Evolutionary conservation across 73 alveolate genomes (phyloP), one percentile per base, ranked within the genome.

Genomic region (Blepharisma japonicum): DNA sequence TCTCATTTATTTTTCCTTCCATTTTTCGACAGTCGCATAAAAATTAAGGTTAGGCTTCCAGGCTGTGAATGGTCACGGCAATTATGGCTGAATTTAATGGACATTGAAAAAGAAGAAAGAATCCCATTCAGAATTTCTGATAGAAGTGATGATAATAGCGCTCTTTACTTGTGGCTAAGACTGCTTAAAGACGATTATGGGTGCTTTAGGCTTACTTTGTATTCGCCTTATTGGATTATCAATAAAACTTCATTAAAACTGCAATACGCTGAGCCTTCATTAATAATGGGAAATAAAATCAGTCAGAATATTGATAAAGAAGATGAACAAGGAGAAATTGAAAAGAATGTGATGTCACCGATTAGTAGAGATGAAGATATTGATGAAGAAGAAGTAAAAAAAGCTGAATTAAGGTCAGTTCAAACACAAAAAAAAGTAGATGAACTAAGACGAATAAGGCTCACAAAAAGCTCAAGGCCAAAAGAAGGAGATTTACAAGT

Each of bases 201-300:
- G n/a, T 70, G 80, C 80, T 70, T 11, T 11, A 70, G 66, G 39
- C 39, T 45, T 45, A n/a, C 66, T 38, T 14, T 70, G 71, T 45
- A 70, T 25, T 39, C 66, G 4, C 80, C 80, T 2, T 70, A 70
- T 45, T 70, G 80, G 80, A 70, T 70, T 38, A 70, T 70, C 25
- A 70, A 70, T 45, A 45, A 70, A 45, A 45, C 80, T 4, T 18
- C 11, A 9, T 25, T 38, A n/a, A 23, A 38, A 45, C 56, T 70
- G 14, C 21, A 45, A 39, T 70, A 70, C 39, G 56, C 32, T 14
- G 56, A 70, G n/a, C 42, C 80, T 18, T 9, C 14, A 45, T 14
- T 47, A 14, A 9, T 70, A 9, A 9, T 11, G 61, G 23, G 23
- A 39, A 61, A 61, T 14, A 61, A 61, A 61, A 14, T 18, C 47